phyloP scores from a whole-genome alignment of 2,329 filamentous ascomycete species.

The Elsinoe perseae region DNA sequence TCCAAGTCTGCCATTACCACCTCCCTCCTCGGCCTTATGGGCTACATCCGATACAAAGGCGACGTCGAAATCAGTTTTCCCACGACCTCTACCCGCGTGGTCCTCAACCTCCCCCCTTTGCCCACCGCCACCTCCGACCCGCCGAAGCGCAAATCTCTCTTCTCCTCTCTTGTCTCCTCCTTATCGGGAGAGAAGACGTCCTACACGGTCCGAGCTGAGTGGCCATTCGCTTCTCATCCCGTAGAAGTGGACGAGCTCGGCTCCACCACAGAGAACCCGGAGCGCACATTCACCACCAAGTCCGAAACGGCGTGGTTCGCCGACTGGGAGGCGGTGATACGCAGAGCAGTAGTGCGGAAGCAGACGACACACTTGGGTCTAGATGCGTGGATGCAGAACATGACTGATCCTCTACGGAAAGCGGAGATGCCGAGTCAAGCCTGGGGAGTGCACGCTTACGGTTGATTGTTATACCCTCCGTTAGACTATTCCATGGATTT shows the following conservation, averaged over 20 bases:
- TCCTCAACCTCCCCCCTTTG: not conserved
- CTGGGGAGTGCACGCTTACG: not conserved
- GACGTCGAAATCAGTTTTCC: slow-evolving; percentile 6
- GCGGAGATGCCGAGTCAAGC: not conserved
- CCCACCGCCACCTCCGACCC: not conserved
- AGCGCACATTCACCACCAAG: slow-evolving; percentile 2
- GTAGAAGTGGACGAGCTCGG: not conserved
- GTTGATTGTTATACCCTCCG: no score
- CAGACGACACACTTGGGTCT: not conserved
- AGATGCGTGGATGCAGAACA: slow-evolving; percentile 10
- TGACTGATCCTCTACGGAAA: slow-evolving; percentile 4
- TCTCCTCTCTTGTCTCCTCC: not conserved
- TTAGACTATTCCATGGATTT: no score
- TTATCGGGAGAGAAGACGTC: not conserved
- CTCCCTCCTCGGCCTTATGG: not conserved
- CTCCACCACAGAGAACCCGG: not conserved
- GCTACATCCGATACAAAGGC: slow-evolving; percentile 3
- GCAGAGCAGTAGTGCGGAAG: slow-evolving; percentile 2
- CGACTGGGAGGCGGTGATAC: slow-evolving; percentile 7
- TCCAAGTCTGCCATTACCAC: not conserved
- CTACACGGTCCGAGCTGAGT: slow-evolving; percentile 3
- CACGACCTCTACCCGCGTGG: not conserved
- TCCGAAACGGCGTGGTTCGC: not conserved
- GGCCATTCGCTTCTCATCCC: slow-evolving; percentile 1
- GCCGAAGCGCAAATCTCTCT: not conserved